Conservation (phyloP, 1,139 yeast genomes). For the Pichia sp. region DNA sequence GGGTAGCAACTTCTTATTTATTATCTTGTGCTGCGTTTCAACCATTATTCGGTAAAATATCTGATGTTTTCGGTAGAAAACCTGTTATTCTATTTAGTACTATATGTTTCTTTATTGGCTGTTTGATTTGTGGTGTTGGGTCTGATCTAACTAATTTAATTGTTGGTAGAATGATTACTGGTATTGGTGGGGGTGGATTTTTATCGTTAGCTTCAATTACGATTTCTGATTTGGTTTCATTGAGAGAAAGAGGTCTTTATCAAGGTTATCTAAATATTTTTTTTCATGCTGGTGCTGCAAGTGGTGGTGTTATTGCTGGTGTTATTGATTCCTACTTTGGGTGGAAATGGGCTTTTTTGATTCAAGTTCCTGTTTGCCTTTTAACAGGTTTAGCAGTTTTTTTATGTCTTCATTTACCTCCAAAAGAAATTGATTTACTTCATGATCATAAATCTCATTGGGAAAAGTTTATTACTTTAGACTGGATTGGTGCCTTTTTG, state of each 20-base stretch:
- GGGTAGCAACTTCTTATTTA: slow-evolving; percentile 39
- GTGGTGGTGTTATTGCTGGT: slow-evolving; percentile 53
- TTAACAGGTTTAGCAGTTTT: slow-evolving; percentile 36
- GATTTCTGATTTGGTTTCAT: slow-evolving; percentile 47
- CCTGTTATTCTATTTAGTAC: slow-evolving; percentile 46
- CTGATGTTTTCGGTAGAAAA: slow-evolving; percentile 49
- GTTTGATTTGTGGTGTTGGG: slow-evolving; percentile 56
- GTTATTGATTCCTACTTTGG: slow-evolving; percentile 41
- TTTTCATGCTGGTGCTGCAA: slow-evolving; percentile 47
- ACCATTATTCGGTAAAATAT: slow-evolving; percentile 68
- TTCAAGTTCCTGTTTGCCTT: slow-evolving; percentile 45
- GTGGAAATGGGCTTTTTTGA: slow-evolving; percentile 46
- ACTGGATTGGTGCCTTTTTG: slow-evolving; percentile 44
- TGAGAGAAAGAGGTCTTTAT: slow-evolving; percentile 47
- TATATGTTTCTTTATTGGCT: slow-evolving; percentile 55
- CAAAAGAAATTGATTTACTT: slow-evolving; percentile 27
- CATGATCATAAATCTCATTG: slow-evolving; percentile 28
- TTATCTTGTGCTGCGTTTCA: slow-evolving; percentile 56
- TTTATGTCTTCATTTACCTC: slow-evolving; percentile 38
- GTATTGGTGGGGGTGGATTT: slow-evolving; percentile 55
- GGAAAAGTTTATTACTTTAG: slow-evolving; percentile 52
- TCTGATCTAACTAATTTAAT: slow-evolving; percentile 54
- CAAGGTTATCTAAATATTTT: slow-evolving; percentile 49
- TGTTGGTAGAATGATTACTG: slow-evolving; percentile 47
- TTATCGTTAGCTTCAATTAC: slow-evolving; percentile 47